Base-by-base conservation (phyloP, 2,329 filamentous ascomycete species). In the Paraphoma chrysanthemicola region DNA sequence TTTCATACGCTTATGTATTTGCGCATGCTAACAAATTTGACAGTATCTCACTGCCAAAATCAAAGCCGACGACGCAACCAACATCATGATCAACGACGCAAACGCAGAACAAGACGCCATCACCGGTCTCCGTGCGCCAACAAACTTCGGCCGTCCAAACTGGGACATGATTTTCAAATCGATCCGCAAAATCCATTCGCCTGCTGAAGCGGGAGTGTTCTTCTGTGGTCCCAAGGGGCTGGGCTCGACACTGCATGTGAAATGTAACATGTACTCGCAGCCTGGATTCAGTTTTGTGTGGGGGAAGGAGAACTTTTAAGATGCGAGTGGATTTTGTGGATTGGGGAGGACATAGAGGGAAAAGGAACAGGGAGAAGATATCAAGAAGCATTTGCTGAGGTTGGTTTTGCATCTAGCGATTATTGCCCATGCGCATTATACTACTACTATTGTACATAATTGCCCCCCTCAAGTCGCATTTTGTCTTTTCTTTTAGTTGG, bases 41-140 rank as follows among this genome's bases (percentile, higher is more conserved):
- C 53, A 84, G 81, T 96, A 95, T 75, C 84, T 96, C 54, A 95
- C 91, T 2, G 91, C 91, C 69, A 92, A 90, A 82, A 93, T 94
- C 80, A 92, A 93, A 81, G 85, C 87, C 28, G 90, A 93, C 74
- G 91, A 94, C 71, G 91, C 91, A 48, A 93, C 90, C 44, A 94
- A 95, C 79, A 94, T 95, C 80, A 94, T 94, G 90, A 93, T 94
- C 82, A 93, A 94, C 80, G 90, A 93, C 68, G 90, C 89, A 74
- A 91, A 93, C 71, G 89, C 90, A 64, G 90, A 94, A 74, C 90
- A 90, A 77, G 91, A 95, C 75, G 88, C 91, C 68, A 93, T 95
- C 73, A 95, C 91, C 0, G 91, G 92, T 52, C 84, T 95, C 30
- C 85, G 90, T 47, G 89, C 90, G 52, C 91, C 91, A 17, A 95